Evolutionary conservation across 2,329 filamentous ascomycete genomes (phyloP), one percentile per base, ranked within the genome.

Genomic region (Stagonosporopsis vannaccii): DNA sequence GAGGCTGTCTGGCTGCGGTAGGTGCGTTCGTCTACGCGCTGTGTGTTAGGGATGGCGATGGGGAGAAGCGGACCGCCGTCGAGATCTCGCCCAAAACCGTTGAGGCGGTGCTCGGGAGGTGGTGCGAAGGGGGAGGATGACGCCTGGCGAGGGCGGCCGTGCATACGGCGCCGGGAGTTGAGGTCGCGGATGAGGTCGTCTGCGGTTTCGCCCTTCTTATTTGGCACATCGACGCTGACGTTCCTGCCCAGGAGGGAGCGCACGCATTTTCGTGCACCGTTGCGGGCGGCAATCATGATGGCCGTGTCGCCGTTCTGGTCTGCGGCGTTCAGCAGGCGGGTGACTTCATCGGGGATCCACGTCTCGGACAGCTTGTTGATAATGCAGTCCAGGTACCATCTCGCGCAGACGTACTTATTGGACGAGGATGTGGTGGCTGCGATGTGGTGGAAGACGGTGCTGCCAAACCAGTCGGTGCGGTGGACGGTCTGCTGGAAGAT

Each of bases 391-490:
- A 97, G 85, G 76, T 99, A 99, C 75, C 98, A 98, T 30, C 92
- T 86, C 28, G 93, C 92, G 69, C 91, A 96, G 20, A 90, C 89
- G 72, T 93, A 92, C 75, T 94, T 97, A 59, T 90, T 90, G 46
- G 92, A 89, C 48, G 90, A 91, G 66, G 88, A 88, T 54, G 94
- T 96, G 67, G 94, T 94, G 49, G 90, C 89, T 17, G 93, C 91
- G 39, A 96, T 93, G 74, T 98, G 94, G 71, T 98, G 95, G 69
- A 99, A 94, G 47, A 97, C 91, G 0, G 92, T 97, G 58, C 89
- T 90, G 12, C 91, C 90, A 46, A 88, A 88, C 75, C 86, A 87
- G 72, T 99, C 95, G 20, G 90, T 85, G 56, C 87, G 86, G 49
- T 89, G 88, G 35, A 97, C 87, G 0, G 94, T 97, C 33, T 89